A percentile compares a stretch with the other conserved stretches of the same genome.
These are phyloP conservation scores for Trichophyton verrucosum DNA, from an alignment of 2,329 filamentous ascomycete genomes.

Conservation along the genomic window DNA sequence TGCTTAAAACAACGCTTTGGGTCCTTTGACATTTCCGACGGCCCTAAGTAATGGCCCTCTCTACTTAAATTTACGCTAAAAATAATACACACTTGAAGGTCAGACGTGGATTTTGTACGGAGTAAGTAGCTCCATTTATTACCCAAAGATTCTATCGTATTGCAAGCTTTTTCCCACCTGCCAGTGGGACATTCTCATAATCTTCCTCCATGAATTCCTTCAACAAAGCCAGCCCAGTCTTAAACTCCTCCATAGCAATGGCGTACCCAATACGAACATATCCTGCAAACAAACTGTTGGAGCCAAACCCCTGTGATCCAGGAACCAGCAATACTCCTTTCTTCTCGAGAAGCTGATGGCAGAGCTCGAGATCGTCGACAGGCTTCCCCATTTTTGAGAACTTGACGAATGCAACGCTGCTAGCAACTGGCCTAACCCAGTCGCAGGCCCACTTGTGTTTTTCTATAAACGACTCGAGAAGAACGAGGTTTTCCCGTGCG, in stretches of 20 bases:
- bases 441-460: conserved; percentile 50
- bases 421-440: conserved; percentile 64
- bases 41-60: background rate
- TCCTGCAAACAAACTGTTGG: conserved; percentile 51
- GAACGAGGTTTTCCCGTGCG: conserved; percentile 52
- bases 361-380: conserved; percentile 63
- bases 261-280: conserved; percentile 70
- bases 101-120: background rate
- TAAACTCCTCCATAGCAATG: conserved; percentile 55
- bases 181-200: conserved; percentile 38
- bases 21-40: background rate
- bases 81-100: background rate
- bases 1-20: background rate
- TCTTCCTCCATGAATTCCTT: conserved; percentile 45
- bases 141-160: background rate
- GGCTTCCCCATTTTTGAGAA: conserved; percentile 50
- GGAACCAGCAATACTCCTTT: conserved; percentile 64
- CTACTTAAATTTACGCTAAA: background rate
- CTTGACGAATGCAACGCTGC: conserved; percentile 66
- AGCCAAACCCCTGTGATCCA: conserved; percentile 60
- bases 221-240: conserved; percentile 49
- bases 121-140: no score
- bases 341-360: conserved; percentile 52
- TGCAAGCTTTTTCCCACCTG: conserved; percentile 4
- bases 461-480: conserved; percentile 57